Base-by-base conservation (phyloP, 2,329 filamentous ascomycete species). In the Boeremia lycopersici region DNA sequence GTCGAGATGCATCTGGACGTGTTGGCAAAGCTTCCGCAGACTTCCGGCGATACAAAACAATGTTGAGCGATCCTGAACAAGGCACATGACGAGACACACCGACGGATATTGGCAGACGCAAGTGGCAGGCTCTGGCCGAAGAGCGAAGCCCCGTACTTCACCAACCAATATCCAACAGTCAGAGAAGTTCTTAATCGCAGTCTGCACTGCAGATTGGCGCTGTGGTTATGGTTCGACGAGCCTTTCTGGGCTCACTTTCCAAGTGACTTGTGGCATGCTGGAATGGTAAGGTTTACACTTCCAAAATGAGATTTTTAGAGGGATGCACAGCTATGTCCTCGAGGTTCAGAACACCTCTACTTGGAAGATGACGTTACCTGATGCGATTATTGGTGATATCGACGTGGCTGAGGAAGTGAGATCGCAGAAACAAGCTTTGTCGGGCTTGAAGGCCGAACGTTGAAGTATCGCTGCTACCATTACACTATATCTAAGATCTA, bases 181-280 rank as follows among this genome's bases (percentile, higher is more conserved):
- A 1, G 47, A 56, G 40, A 62, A 64, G 30, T 56, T 60, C 44
- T 59, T 61, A 36, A 64, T 51, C n/a, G 59, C 60, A 39, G 63
- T 60, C 26, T 52, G 42, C 49, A 56, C 44, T 43, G 46, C 47
- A 41, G 57, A 49, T 46, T 58, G 43, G 35, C 56, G 56, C 40
- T 56, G 47, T 17, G 43, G 47, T 34, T 54, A 34, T 51, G 42
- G 33, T 47, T 50, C 33, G 38, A 56, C 25, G 53, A 46, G 45
- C 29, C 41, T 35, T 25, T 55, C 52, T 15, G 40, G 52, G 35
- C 41, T 44, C 35, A 46, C 31, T 19, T 45, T 49, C 17, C 52
- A 41, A 49, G 45, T 49, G 40, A 45, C 46, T 39, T 44, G 51
- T 6, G 46, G 35, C 52, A 55, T 55, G 29, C 9, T 49, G 40